Conservation (phyloP, 2,329 filamentous ascomycete genomes). For the Colletotrichum somersetense region DNA sequence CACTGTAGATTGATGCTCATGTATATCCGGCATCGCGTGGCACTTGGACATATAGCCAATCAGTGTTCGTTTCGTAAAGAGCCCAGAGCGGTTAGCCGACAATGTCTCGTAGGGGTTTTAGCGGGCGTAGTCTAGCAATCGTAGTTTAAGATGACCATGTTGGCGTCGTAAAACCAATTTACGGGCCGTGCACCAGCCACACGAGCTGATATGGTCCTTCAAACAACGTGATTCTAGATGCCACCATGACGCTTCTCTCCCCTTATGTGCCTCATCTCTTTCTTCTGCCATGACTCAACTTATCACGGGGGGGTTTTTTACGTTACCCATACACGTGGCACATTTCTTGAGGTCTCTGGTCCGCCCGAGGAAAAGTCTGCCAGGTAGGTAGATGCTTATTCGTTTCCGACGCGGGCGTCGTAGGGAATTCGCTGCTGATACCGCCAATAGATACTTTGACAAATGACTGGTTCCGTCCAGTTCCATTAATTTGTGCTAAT, state of each 20-base stretch:
- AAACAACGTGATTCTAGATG: background rate
- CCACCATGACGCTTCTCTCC: background rate
- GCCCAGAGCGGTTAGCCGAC: background rate
- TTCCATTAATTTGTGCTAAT: background rate
- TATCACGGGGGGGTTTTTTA: background rate
- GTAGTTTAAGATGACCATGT: background rate
- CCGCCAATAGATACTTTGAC: background rate
- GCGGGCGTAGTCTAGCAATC: too few species aligned
- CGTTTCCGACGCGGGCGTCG: background rate
- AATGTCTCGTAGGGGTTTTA: background rate
- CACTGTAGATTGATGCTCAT: background rate
- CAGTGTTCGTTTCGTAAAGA: conserved; percentile 1
- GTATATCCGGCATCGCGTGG: background rate
- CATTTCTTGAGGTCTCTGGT: background rate
- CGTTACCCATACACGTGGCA: background rate
- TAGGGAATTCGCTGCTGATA: background rate
- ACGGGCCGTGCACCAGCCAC: conserved; percentile 13
- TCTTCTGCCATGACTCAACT: background rate
- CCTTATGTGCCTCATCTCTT: background rate
- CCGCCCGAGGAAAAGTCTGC: background rate
- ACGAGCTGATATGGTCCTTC: background rate
- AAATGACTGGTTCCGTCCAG: too few species aligned
- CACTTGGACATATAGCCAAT: background rate
- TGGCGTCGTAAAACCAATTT: conserved; percentile 6
- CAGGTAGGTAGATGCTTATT: background rate